Conservation (phyloP, 192 early-diverging fungal species). For the Helicostylum pulchrum region DNA sequence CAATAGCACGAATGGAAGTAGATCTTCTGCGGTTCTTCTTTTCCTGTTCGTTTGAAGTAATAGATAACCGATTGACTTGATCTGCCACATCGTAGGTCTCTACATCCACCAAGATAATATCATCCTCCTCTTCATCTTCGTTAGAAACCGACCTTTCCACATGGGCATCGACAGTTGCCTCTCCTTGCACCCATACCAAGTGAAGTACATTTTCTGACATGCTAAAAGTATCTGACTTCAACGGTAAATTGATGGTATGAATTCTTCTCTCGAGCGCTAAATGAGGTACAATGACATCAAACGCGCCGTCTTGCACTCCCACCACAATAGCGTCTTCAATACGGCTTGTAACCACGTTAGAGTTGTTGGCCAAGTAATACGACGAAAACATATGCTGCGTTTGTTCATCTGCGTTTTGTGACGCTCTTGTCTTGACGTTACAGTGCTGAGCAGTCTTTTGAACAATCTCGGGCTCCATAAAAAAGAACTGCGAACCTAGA, state of each 20-base stretch:
- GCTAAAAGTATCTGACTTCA: slow-evolving; percentile 19
- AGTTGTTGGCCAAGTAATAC: slow-evolving; percentile 51
- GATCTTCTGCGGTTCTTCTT: slow-evolving; percentile 11
- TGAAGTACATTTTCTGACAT: slow-evolving; percentile 13
- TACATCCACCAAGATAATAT: slow-evolving; percentile 1
- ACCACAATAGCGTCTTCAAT: slow-evolving; percentile 63
- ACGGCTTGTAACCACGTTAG: slow-evolving; percentile 34
- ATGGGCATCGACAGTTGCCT: slow-evolving; percentile 5
- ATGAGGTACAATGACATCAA: slow-evolving; percentile 70
- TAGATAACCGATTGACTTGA: neutral
- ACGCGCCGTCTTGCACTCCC: slow-evolving; percentile 58
- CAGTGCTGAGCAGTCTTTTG: slow-evolving; percentile 65
- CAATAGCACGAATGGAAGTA: slow-evolving; percentile 18
- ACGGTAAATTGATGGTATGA: slow-evolving; percentile 27
- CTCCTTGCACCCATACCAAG: slow-evolving; percentile 17
- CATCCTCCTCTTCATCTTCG: neutral
- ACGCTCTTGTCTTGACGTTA: slow-evolving; percentile 68
- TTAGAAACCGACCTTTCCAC: neutral
- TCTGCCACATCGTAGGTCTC: neutral
- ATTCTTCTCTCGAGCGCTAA: slow-evolving; percentile 70
- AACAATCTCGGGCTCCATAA: slow-evolving; percentile 44
- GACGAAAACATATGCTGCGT: slow-evolving; percentile 62
- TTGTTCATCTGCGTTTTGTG: slow-evolving; percentile 72
- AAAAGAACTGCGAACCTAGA: slow-evolving; percentile 45
- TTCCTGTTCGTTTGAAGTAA: neutral